Conservation (phyloP, 805 yeast genomes). For the Scheffersomyces coipomensis region DNA sequence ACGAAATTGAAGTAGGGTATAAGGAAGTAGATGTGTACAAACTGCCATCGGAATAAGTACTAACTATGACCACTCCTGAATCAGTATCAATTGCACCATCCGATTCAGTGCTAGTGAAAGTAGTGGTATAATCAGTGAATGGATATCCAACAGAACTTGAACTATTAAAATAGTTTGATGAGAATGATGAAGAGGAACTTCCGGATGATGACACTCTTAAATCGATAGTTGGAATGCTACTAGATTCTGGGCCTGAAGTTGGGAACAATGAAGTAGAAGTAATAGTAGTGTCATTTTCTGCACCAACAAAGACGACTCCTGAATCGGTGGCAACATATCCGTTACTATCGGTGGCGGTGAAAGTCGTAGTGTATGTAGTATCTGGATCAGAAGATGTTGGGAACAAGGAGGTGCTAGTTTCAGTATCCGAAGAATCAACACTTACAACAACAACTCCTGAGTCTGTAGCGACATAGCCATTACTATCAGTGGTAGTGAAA, state of each 20-base stretch:
- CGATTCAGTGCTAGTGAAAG: background rate
- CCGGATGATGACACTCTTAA: too few relatives aligned
- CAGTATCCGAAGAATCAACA: slow-evolving; percentile 6
- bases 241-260: background rate
- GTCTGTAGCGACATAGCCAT: slow-evolving; percentile 11
- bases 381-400: background rate
- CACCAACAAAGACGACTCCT: background rate
- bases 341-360: background rate
- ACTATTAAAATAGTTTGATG: too few relatives aligned
- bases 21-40: slow-evolving; percentile 11
- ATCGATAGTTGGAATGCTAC: too few relatives aligned
- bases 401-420: slow-evolving; percentile 5
- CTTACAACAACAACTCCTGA: slow-evolving; percentile 13
- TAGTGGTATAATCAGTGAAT: background rate
- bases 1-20: too few relatives aligned
- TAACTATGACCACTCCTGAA: background rate
- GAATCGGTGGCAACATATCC: background rate
- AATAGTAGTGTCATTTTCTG: background rate
- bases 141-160: slow-evolving; percentile 6
- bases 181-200: too few relatives aligned
- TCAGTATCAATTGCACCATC: background rate
- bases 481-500: slow-evolving; percentile 6
- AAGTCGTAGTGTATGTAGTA: background rate
- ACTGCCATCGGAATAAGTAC: background rate
- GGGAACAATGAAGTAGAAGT: background rate